Evolutionary conservation across 176 grass and related monocot genomes (phyloP).

Genomic region (Eremochloa ophiuroides): DNA sequence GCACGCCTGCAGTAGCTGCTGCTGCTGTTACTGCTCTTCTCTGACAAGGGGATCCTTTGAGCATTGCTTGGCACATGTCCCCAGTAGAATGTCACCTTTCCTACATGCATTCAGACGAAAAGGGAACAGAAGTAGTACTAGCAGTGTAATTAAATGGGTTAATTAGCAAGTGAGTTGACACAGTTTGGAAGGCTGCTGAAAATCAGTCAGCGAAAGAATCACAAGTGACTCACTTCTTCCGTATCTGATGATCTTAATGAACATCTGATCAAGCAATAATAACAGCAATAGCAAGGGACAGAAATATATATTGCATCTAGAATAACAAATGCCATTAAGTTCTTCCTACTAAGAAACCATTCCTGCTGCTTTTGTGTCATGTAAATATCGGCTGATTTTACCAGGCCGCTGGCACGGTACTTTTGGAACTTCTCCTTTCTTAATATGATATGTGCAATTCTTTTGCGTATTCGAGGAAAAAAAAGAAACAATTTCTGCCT

Average conservation of each 20-base stretch:
- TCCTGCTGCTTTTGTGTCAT: too few relatives aligned
- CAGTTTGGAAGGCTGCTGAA: slow-evolving; percentile 1
- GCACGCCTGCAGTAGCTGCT: slow-evolving; percentile 8
- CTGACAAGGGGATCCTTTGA: slow-evolving; percentile 29
- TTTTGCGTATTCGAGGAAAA: too few relatives aligned
- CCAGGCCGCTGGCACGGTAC: too few relatives aligned
- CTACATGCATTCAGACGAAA: slow-evolving; percentile 6
- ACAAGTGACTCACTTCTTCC: background rate
- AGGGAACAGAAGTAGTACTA: slow-evolving; percentile 4
- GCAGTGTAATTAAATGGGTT: slow-evolving; percentile 16
- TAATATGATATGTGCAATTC: too few relatives aligned
- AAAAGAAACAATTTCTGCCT: too few relatives aligned
- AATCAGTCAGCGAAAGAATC: slow-evolving; percentile 5
- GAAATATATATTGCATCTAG: background rate
- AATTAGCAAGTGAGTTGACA: slow-evolving; percentile 18
- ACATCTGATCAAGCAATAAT: background rate
- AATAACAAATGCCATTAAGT: background rate
- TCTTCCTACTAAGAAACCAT: too few relatives aligned
- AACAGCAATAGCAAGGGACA: background rate
- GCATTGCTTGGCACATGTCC: slow-evolving; percentile 33
- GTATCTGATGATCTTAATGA: background rate
- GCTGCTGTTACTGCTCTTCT: slow-evolving; percentile 36
- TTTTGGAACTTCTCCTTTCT: too few relatives aligned
- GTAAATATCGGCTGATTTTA: too few relatives aligned
- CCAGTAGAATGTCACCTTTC: slow-evolving; percentile 46